phyloP scores from a whole-genome alignment of 495 filamentous ascomycete genomes.

The Letharia lupina region DNA sequence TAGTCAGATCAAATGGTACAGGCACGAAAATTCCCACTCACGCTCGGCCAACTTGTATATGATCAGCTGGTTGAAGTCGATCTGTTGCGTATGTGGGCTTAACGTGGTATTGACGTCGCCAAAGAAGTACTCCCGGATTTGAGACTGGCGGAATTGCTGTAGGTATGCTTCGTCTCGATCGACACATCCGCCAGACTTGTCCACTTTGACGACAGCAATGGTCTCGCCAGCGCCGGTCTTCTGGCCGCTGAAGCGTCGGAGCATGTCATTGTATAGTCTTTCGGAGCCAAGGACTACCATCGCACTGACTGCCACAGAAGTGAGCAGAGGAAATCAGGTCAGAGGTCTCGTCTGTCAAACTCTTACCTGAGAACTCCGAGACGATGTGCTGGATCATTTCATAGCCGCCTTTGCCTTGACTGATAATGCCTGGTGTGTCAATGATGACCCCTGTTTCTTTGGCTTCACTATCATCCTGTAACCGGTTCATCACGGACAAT shows the following conservation, averaged over 20 bases:
- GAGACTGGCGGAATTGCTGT: conserved; percentile 58
- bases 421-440: conserved; percentile 68
- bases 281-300: conserved; percentile 81
- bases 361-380: conserved; percentile 71
- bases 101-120: conserved; percentile 67
- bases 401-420: conserved; percentile 54
- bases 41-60: conserved; percentile 58
- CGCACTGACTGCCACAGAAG: conserved; percentile 50
- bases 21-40: conserved; percentile 24
- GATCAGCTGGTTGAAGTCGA: conserved; percentile 61
- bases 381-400: conserved; percentile 76
- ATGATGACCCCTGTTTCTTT: conserved; percentile 71
- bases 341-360: not conserved
- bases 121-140: conserved; percentile 91
- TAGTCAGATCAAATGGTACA: not conserved
- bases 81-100: conserved; percentile 73
- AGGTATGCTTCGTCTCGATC: conserved; percentile 70
- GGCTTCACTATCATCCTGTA: conserved; percentile 67
- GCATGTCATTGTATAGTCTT: conserved; percentile 67
- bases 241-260: conserved; percentile 59
- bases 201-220: conserved; percentile 66
- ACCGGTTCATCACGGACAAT: conserved; percentile 64
- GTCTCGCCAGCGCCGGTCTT: conserved; percentile 52
- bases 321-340: not conserved
- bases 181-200: conserved; percentile 83